A percentile compares a stretch with the other conserved stretches of the same genome.
Evolutionary conservation across 805 yeast genomes (phyloP).

Genomic region (Lipomyces anomalus): DNA sequence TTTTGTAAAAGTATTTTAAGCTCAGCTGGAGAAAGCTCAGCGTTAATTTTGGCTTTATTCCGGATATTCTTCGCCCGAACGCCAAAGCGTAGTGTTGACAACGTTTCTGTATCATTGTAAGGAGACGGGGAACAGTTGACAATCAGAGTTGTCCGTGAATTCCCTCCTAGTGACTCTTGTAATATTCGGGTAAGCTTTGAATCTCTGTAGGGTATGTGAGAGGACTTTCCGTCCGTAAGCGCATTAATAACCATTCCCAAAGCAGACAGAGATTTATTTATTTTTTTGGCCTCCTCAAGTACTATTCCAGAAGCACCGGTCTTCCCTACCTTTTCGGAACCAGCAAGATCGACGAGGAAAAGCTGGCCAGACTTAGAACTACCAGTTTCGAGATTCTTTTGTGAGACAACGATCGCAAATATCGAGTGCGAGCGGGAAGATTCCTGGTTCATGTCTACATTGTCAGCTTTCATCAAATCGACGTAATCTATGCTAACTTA

Average conservation of each 20-base stretch:
- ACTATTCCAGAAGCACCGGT: constrained; percentile 73
- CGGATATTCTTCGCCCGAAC: constrained; percentile 61
- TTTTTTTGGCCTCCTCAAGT: constrained; percentile 76
- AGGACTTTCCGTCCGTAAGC: constrained; percentile 60
- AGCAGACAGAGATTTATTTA: constrained; percentile 70
- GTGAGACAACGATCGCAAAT: constrained; percentile 62
- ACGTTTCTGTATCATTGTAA: constrained; percentile 54
- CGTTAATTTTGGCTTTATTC: constrained; percentile 59
- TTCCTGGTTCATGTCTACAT: constrained; percentile 52
- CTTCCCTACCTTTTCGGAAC: constrained; percentile 73
- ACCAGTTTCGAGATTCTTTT: constrained; percentile 51
- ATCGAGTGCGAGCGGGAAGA: constrained; percentile 80
- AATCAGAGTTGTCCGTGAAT: constrained; percentile 67
- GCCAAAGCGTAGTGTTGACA: constrained; percentile 71
- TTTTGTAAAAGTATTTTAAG: constrained; percentile 38
- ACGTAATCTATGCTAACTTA: constrained; percentile 3
- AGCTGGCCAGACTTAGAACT: constrained; percentile 57
- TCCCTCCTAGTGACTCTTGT: constrained; percentile 78
- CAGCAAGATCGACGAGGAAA: constrained; percentile 78
- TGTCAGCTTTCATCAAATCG: not conserved
- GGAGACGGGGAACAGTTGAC: constrained; percentile 66
- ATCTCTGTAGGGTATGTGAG: constrained; percentile 70
- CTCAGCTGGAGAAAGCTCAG: constrained; percentile 50
- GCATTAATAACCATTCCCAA: constrained; percentile 78
- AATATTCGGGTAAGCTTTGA: constrained; percentile 72